A percentile compares a stretch with the other conserved stretches of the same genome.
These are phyloP conservation scores for Pilaira anomala DNA, from an alignment of 192 early-diverging fungal species.

Conservation along the genomic window DNA sequence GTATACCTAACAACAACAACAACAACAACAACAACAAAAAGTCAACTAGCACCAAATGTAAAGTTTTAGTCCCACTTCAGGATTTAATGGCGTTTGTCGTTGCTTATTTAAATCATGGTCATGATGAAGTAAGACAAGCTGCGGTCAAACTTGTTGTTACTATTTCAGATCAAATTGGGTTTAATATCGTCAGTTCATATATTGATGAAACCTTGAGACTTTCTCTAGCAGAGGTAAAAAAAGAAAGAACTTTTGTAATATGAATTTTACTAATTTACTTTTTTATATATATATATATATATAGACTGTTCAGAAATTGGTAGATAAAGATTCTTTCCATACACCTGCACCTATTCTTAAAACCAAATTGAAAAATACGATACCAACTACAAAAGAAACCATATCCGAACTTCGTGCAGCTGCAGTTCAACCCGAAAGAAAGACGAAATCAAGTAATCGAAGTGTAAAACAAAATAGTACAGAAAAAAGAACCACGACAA, in stretches of 20 bases:
- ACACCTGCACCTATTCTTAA: neutral
- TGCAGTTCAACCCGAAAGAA: slow-evolving; percentile 4
- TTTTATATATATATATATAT: neutral
- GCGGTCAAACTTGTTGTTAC: slow-evolving; percentile 15
- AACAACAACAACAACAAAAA: neutral
- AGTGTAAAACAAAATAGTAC: neutral
- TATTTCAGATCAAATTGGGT: slow-evolving; percentile 21
- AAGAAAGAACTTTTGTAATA: neutral
- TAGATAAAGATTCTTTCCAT: slow-evolving; percentile 4
- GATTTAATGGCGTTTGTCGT: slow-evolving; percentile 19
- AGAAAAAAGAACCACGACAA: slow-evolving; percentile 20
- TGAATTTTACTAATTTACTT: neutral
- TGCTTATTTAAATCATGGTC: slow-evolving; percentile 13
- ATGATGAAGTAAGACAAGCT: slow-evolving; percentile 18
- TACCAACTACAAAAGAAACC: neutral
- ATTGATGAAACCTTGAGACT: slow-evolving; percentile 3
- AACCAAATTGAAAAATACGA: neutral
- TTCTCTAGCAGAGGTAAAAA: slow-evolving; percentile 8
- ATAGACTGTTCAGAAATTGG: slow-evolving; percentile 14
- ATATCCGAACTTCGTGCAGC: slow-evolving; percentile 19
- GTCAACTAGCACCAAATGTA: too few relatives aligned
- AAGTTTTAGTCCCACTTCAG: neutral
- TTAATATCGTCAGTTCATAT: slow-evolving; percentile 12
- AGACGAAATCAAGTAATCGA: slow-evolving; percentile 1
- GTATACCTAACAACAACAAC: neutral